A percentile compares a stretch with the other conserved stretches of the same genome.
phyloP scores from a whole-genome alignment of 352 stramenopile genomes.

The Stephanocyclus meneghinianus region DNA sequence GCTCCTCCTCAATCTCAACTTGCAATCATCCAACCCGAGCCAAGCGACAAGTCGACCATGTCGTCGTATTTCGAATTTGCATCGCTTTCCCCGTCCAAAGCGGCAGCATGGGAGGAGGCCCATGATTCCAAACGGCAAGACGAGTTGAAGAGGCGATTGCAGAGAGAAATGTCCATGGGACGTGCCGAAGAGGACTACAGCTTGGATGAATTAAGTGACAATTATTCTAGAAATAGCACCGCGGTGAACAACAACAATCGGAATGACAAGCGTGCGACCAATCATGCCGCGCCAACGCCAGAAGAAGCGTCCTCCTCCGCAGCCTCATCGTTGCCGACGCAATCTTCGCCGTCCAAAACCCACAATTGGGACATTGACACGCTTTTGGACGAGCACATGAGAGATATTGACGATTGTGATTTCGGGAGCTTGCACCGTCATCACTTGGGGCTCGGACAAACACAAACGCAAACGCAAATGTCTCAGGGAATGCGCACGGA shows the following conservation, averaged over 20 bases:
- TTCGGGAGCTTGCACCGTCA: not conserved
- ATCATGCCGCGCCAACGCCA: not conserved
- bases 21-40: no score
- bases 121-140: conserved; percentile 2
- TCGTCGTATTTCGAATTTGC: not conserved
- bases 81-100: not conserved
- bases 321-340: not conserved
- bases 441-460: not conserved
- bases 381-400: conserved; percentile 10
- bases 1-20: no score
- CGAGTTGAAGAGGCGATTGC: not conserved
- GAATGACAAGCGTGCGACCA: not conserved
- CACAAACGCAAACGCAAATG: not conserved
- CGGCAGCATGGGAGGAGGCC: not conserved
- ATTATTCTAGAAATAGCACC: not conserved
- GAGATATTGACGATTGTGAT: conserved; percentile 10
- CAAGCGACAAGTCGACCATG: no score
- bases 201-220: not conserved
- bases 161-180: not conserved
- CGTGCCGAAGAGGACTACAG: not conserved
- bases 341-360: not conserved
- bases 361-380: conserved; percentile 15
- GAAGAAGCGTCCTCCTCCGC: not conserved
- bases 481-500: not conserved
- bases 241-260: not conserved